These are phyloP conservation scores for Austroboletus niveus DNA, from an alignment of 1,284 basidiomycete species.

Conservation along the genomic window DNA sequence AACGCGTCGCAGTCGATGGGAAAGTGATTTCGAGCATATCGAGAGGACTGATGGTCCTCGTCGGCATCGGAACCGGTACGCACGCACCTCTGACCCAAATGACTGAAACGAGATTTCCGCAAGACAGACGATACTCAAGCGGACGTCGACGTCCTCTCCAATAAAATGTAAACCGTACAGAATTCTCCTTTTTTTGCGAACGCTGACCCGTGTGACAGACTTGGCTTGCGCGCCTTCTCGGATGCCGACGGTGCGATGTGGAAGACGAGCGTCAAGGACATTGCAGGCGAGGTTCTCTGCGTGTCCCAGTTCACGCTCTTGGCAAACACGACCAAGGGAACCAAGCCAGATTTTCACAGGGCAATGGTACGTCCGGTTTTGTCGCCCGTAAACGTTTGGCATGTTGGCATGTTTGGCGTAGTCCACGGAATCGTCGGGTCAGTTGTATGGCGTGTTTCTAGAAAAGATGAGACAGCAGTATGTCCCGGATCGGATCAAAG, in stretches of 20 bases:
- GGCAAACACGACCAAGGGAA: constrained; percentile 84
- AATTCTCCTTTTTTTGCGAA: not conserved
- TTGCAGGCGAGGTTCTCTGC: constrained; percentile 83
- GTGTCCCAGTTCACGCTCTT: constrained; percentile 91
- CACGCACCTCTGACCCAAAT: constrained; percentile 2
- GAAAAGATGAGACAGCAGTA: constrained; percentile 65
- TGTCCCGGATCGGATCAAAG: constrained; percentile 73
- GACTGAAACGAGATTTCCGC: constrained; percentile 1
- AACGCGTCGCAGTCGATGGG: constrained; percentile 54
- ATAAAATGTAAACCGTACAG: constrained; percentile 65
- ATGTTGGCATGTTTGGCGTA: constrained; percentile 27
- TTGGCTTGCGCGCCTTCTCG: constrained; percentile 72
- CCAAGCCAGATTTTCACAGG: constrained; percentile 87
- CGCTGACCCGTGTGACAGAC: constrained; percentile 39
- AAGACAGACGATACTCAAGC: constrained; percentile 71
- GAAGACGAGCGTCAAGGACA: constrained; percentile 81
- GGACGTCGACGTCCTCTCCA: constrained; percentile 70
- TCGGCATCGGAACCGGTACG: constrained; percentile 82
- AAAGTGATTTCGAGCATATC: constrained; percentile 77
- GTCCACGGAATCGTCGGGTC: constrained; percentile 65
- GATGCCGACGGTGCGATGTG: constrained; percentile 66
- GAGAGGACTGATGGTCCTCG: constrained; percentile 80
- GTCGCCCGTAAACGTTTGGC: not conserved
- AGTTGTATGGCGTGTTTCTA: constrained; percentile 72
- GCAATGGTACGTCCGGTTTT: constrained; percentile 64